These are phyloP conservation scores for Endotrypanum monterogeii DNA, from an alignment of 208 protist genomes.

Conservation along the genomic window DNA sequence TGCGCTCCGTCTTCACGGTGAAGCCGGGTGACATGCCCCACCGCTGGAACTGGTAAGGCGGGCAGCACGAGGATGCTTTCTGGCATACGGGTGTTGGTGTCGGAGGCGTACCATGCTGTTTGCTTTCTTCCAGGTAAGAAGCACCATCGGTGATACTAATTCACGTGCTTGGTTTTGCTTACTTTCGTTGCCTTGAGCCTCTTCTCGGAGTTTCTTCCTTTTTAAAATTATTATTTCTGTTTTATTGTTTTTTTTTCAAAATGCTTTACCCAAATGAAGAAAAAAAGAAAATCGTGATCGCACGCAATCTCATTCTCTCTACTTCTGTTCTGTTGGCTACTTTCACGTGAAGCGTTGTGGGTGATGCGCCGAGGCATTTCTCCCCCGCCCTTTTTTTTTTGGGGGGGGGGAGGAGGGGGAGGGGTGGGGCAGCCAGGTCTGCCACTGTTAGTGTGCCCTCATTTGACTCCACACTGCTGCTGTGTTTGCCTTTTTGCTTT, in stretches of 20 bases:
- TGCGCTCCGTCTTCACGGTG: slow-evolving; percentile 86
- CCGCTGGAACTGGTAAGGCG: slow-evolving; percentile 84
- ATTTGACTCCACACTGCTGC: neutral
- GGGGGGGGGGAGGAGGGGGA: too few relatives aligned
- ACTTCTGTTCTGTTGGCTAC: neutral
- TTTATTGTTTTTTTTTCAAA: too few relatives aligned
- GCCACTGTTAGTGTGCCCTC: neutral
- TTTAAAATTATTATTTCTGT: too few relatives aligned
- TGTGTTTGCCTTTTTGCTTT: neutral
- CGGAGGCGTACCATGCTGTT: neutral
- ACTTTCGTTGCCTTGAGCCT: slow-evolving; percentile 20
- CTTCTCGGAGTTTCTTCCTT: slow-evolving; percentile 20
- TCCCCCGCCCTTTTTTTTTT: too few relatives aligned
- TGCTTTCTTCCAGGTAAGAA: neutral
- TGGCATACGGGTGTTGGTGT: neutral
- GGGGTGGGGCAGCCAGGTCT: neutral
- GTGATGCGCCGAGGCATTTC: neutral
- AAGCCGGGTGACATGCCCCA: slow-evolving; percentile 83
- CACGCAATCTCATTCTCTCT: neutral
- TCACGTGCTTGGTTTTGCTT: neutral
- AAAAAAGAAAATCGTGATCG: neutral
- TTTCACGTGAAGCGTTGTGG: neutral
- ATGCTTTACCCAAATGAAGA: slow-evolving; percentile 17
- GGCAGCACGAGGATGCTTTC: neutral
- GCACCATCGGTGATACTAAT: neutral